Evolutionary conservation across 2,329 filamentous ascomycete genomes (phyloP).

Genomic region (Phyllosticta citrichinensis): DNA sequence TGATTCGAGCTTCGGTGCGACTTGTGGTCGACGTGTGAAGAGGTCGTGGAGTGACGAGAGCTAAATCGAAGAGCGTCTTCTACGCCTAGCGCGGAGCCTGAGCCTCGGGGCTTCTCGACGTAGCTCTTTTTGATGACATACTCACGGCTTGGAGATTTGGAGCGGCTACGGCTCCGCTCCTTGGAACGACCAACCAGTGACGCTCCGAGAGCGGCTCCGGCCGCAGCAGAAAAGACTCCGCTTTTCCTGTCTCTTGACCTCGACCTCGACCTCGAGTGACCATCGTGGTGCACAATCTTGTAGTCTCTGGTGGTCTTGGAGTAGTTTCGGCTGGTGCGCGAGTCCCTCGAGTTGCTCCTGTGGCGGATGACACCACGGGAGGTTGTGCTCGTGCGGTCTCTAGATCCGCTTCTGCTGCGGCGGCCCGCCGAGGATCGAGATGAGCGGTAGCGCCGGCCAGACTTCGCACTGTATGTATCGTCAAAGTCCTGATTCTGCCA

Average conservation of each 20-base stretch:
- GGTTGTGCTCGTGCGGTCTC: conserved; percentile 33
- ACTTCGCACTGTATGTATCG: conserved; percentile 50
- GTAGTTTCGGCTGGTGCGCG: conserved; percentile 21
- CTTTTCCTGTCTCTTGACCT: conserved; percentile 28
- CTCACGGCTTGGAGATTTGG: conserved; percentile 24
- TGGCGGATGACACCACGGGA: conserved; percentile 34
- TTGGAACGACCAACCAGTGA: conserved; percentile 28
- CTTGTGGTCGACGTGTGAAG: conserved; percentile 2
- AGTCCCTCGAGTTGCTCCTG: conserved; percentile 28
- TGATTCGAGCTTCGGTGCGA: conserved; percentile 16
- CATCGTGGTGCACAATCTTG: conserved; percentile 23
- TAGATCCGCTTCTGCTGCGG: conserved; percentile 26
- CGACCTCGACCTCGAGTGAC: conserved; percentile 38
- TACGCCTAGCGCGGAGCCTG: conserved; percentile 4
- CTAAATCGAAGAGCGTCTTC: conserved; percentile 1
- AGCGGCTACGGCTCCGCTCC: conserved; percentile 21
- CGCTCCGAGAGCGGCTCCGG: conserved; percentile 29
- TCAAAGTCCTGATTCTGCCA: conserved; percentile 45
- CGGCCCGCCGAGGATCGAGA: conserved; percentile 22
- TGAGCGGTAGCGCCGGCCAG: conserved; percentile 33
- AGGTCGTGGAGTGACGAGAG: background rate
- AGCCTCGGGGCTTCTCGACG: conserved; percentile 20
- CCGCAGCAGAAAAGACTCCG: conserved; percentile 26
- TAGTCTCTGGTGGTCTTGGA: conserved; percentile 26
- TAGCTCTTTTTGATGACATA: conserved; percentile 21